Base-by-base conservation (phyloP, 305 asterid genomes). In the Fraxinus floribunda region DNA sequence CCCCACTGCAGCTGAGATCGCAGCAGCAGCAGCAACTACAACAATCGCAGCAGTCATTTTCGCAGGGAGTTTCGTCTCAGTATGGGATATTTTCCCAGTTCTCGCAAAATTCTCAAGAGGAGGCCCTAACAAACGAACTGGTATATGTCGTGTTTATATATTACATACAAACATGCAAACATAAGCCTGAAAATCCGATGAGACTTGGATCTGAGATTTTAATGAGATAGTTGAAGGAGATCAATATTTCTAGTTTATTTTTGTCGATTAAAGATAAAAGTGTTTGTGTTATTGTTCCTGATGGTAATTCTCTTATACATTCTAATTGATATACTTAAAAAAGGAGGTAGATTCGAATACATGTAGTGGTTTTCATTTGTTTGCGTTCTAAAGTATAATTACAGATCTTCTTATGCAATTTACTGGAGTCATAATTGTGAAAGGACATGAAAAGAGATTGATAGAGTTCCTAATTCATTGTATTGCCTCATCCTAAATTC, bases 51-150 rank as follows among this genome's bases (percentile, higher is more conserved):
- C 89, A 75, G 87, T 86, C 98, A 55, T 87, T 90, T 81, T 93
- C 98, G 36, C 98, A 92, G 83, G 99, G 98, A 86, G 83, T 86
- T 82, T 92, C 98, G 7, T 93, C 97, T 79, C 98, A 95, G 92
- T 96, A 85, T 36, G 94, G 92, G 78, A 71, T 88, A 75, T 89
- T 90, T 87, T 96, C 99, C 78, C 98, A 96, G 93, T 86, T 93
- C 84, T 95, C 97, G 5, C 98, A 92, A 91, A 93, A 88, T 87
- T 89, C 98, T 79, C 92, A 88, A 39, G 99, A 93, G 3, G 98
- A 92, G 39, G 78, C 87, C 80, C 88, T 89, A 86, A 89, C 93
- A 35, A 88, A 83, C 77, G 98, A 92, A 86, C 93, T 91, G 78
- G 84, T 91, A 82, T 9, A 6, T 66, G 34, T 24, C 34, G 18